Percentiles rank a stretch among this genome's conserved stretches.
These are phyloP conservation scores for Cyberlindnera sargentensis DNA, from an alignment of 805 yeast species.

Conservation along the genomic window DNA sequence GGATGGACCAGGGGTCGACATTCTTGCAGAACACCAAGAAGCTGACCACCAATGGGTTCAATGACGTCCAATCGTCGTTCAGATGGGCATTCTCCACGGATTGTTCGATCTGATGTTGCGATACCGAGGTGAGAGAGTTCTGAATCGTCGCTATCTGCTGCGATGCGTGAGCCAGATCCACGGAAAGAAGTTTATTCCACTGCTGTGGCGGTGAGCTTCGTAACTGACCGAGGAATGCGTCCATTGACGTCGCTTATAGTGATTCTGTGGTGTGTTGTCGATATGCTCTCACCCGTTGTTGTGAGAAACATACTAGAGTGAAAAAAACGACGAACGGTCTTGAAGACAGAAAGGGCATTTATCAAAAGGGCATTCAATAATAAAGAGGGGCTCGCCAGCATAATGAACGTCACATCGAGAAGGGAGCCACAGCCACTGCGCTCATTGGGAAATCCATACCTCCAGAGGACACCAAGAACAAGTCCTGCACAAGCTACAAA, in stretches of 20 bases:
- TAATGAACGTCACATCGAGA: constrained; percentile 9
- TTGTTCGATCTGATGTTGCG: constrained; percentile 4
- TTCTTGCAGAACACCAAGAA: constrained; percentile 41
- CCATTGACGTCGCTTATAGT: too few species aligned
- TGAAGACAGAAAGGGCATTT: too few species aligned
- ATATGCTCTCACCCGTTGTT: too few species aligned
- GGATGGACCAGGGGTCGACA: constrained; percentile 47
- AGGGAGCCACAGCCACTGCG: constrained; percentile 3
- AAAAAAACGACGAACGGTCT: too few species aligned
- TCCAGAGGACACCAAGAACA: constrained; percentile 2
- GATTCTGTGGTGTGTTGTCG: too few species aligned
- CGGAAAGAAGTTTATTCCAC: constrained; percentile 2
- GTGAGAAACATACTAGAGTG: too few species aligned
- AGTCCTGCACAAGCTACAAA: too few species aligned
- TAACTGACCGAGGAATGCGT: too few species aligned
- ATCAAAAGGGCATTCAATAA: too few species aligned
- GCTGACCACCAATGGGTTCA: constrained; percentile 35
- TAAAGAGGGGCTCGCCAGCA: background rate
- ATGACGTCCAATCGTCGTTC: constrained; percentile 34
- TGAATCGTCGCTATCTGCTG: constrained; percentile 12
- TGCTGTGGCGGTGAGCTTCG: too few species aligned
- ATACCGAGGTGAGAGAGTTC: constrained; percentile 13
- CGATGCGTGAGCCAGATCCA: constrained; percentile 7
- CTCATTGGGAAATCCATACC: background rate
- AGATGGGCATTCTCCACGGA: constrained; percentile 24